Evolutionary conservation across 441 rosid species (phyloP).

Genomic region (Adansonia grandidieri): DNA sequence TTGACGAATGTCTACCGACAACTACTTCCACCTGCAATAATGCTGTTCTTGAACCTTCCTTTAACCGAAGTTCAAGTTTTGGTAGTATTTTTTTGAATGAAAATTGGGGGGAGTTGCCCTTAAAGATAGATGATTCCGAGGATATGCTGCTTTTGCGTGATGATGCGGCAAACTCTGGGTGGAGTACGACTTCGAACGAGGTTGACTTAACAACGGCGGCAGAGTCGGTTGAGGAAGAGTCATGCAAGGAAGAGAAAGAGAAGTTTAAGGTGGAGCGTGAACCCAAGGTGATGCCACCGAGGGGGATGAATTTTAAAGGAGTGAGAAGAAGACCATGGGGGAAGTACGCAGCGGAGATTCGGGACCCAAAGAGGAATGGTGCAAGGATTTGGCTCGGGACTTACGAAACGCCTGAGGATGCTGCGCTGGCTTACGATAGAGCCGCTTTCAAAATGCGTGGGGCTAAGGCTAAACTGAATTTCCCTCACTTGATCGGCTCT

Average conservation of each 20-base stretch:
- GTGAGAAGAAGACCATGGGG: slow-evolving; percentile 58
- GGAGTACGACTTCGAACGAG: slow-evolving; percentile 32
- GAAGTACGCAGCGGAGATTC: slow-evolving; percentile 54
- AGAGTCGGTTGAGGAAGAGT: neutral
- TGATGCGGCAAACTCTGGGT: slow-evolving; percentile 36
- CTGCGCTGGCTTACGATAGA: slow-evolving; percentile 50
- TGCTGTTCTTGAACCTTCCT: slow-evolving; percentile 7
- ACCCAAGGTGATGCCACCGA: slow-evolving; percentile 19
- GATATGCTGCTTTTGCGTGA: slow-evolving; percentile 45
- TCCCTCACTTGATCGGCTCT: slow-evolving; percentile 46
- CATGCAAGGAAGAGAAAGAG: neutral
- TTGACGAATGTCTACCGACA: neutral
- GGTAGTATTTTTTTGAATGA: slow-evolving; percentile 25
- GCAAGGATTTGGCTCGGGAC: slow-evolving; percentile 54
- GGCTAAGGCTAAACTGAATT: slow-evolving; percentile 49
- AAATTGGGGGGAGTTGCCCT: slow-evolving; percentile 42
- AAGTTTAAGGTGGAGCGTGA: neutral
- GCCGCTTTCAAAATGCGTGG: slow-evolving; percentile 51
- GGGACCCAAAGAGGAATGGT: slow-evolving; percentile 51
- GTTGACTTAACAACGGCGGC: slow-evolving; percentile 17
- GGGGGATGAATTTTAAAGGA: slow-evolving; percentile 44
- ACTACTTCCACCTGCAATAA: neutral
- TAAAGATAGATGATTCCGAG: slow-evolving; percentile 37
- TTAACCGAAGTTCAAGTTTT: slow-evolving; percentile 30
- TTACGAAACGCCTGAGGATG: slow-evolving; percentile 50